A percentile compares a stretch with the other conserved stretches of the same genome.
phyloP scores from a whole-genome alignment of 208 protist species.

The Trypanosoma conorhini region DNA sequence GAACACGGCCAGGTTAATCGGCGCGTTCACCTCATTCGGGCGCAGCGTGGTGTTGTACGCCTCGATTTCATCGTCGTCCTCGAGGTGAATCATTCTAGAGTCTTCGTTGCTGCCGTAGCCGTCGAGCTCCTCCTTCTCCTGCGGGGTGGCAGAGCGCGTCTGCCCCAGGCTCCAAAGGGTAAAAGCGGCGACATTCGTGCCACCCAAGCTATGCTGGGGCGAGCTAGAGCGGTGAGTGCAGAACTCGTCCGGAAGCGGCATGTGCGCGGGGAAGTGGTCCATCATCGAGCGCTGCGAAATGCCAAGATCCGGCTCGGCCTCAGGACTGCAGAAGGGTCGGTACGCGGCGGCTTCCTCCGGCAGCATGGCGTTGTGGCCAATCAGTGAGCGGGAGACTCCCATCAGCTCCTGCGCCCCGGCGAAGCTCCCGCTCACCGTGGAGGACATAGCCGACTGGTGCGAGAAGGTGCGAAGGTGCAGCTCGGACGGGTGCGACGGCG shows the following conservation, averaged over 20 bases:
- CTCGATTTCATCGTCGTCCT: slow-evolving; percentile 19
- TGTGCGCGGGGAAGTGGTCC: neutral
- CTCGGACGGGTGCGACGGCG: neutral
- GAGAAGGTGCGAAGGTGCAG: neutral
- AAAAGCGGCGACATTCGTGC: neutral
- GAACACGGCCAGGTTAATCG: neutral
- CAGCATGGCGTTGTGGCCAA: neutral
- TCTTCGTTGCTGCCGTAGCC: neutral
- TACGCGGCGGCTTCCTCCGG: neutral
- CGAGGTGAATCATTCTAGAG: neutral
- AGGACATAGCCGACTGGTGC: neutral
- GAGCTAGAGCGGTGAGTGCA: neutral
- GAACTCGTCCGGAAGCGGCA: neutral
- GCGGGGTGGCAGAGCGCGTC: neutral
- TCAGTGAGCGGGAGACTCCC: neutral
- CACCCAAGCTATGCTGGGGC: neutral
- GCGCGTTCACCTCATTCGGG: slow-evolving; percentile 20
- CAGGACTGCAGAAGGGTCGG: neutral
- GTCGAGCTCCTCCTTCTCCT: neutral
- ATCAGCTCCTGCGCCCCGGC: neutral
- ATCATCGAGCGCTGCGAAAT: neutral
- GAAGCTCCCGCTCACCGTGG: neutral
- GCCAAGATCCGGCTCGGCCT: neutral
- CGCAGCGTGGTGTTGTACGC: slow-evolving; percentile 17
- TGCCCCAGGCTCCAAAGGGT: neutral